Conservation (phyloP, 164 flowering plant species). For the Taxillus chinensis region DNA sequence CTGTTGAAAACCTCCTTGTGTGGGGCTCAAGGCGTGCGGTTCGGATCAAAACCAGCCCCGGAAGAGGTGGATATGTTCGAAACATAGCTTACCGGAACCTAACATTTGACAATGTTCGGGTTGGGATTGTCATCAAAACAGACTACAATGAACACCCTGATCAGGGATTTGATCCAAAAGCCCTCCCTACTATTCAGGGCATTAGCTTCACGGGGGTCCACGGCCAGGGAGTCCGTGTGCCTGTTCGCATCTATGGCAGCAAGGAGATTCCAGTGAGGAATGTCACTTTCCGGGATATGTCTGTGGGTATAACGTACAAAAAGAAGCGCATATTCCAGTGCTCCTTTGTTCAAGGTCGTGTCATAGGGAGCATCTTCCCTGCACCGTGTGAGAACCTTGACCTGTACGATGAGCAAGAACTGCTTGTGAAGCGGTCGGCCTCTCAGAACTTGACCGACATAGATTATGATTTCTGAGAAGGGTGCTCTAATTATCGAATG, state of each 20-base stretch:
- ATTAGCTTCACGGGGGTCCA: constrained; percentile 61
- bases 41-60: constrained; percentile 82
- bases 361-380: constrained; percentile 72
- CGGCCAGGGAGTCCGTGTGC: constrained; percentile 90
- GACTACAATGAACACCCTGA: constrained; percentile 97
- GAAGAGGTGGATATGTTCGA: constrained; percentile 84
- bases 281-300: constrained; percentile 74
- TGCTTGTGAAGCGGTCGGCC: constrained; percentile 43
- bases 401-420: constrained; percentile 54
- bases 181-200: constrained; percentile 51
- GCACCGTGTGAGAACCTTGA: constrained; percentile 88
- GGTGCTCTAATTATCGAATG: neutral
- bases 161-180: constrained; percentile 57
- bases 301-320: constrained; percentile 79
- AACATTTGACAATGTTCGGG: constrained; percentile 70
- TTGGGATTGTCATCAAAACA: constrained; percentile 82
- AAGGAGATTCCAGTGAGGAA: constrained; percentile 71
- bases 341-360: constrained; percentile 74
- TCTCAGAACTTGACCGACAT: constrained; percentile 68
- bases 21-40: constrained; percentile 85
- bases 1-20: constrained; percentile 67
- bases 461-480: constrained; percentile 63
- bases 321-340: constrained; percentile 95
- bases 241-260: constrained; percentile 86
- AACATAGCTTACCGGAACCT: constrained; percentile 60